Base-by-base conservation (phyloP, 2,329 filamentous ascomycete species). In the Paecilomyces variotii region DNA sequence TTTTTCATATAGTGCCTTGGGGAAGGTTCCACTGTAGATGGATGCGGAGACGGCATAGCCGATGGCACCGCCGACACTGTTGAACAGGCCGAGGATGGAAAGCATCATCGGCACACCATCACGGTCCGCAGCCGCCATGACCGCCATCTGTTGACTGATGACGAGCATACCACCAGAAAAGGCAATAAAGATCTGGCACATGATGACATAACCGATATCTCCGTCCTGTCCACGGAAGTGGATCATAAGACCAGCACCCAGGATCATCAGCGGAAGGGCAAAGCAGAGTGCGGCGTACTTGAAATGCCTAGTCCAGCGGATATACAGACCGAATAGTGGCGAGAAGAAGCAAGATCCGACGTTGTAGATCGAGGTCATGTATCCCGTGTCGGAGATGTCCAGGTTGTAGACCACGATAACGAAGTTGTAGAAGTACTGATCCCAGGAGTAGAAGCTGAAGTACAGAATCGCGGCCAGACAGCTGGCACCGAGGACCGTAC, bases 1-100 rank as follows among this genome's bases (percentile, higher is more conserved):
- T 57, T 77, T 72, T 27, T 67, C 65, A 32, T 62, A 61, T 10
- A 87, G 74, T 0, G 76, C 74, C 2, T 72, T 65, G 7, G 77
- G 77, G 69, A 87, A 83, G 1, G 81, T 79, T 60, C 80, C 78
- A 1, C 79, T 82, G 81, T 84, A 88, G 62, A 88, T 84, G 26
- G 66, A 63, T 3, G 67, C 64, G 0, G 63, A 60, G 25, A 72
- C 69, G 1, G 70, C 68, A 19, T 62, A 60, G 1, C 74, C 74
- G 12, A 74, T 68, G 2, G 73, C 68, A 3, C 70, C 68, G 1
- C 74, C 74, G 1, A 76, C 57, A 27, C 65, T 75, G 25, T 65
- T 63, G 59, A 68, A 73, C 9, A 76, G 61, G 9, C 70, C 68
- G 25, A 76, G 57, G 11, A 76, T 56, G 7, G 74, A 69, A 11